Evolutionary conservation across 2,329 filamentous ascomycete genomes (phyloP).

Genomic region (Exophiala phaeomuriformis): DNA sequence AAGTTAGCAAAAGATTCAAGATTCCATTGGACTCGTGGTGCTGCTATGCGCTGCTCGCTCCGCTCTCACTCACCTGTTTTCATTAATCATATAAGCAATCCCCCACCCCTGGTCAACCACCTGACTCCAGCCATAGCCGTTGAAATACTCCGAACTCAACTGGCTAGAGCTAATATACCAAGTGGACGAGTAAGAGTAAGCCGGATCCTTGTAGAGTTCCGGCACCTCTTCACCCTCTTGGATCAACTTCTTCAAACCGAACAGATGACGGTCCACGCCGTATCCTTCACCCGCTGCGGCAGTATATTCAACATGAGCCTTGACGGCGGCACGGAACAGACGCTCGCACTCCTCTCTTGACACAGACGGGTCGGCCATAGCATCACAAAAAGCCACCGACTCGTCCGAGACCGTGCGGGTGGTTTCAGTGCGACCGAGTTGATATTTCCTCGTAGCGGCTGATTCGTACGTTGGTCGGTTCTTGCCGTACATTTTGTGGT

Average conservation of each 20-base stretch:
- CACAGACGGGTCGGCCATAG: constrained; percentile 65
- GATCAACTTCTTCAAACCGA: constrained; percentile 87
- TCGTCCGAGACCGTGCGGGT: constrained; percentile 89
- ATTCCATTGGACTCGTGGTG: too few species aligned
- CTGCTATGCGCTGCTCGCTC: too few species aligned
- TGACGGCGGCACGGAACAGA: constrained; percentile 74
- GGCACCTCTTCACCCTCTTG: constrained; percentile 74
- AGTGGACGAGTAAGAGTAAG: constrained; percentile 71
- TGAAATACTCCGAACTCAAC: constrained; percentile 93
- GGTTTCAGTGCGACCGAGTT: constrained; percentile 92
- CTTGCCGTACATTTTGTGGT: constrained; percentile 98
- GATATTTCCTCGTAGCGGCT: constrained; percentile 88
- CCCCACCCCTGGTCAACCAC: constrained; percentile 94
- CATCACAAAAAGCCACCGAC: constrained; percentile 78
- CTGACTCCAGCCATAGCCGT: constrained; percentile 98
- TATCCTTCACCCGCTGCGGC: constrained; percentile 80
- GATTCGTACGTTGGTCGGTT: constrained; percentile 97
- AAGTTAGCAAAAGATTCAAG: background rate
- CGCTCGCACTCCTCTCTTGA: constrained; percentile 60
- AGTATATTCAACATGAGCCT: constrained; percentile 85
- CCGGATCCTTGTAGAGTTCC: constrained; percentile 76
- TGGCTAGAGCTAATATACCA: constrained; percentile 90
- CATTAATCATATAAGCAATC: constrained; percentile 99
- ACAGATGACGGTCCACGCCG: constrained; percentile 93
- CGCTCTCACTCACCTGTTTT: constrained; percentile 61